phyloP scores from a whole-genome alignment of 371 early-diverging fungal species.

The Blakeslea trispora region DNA sequence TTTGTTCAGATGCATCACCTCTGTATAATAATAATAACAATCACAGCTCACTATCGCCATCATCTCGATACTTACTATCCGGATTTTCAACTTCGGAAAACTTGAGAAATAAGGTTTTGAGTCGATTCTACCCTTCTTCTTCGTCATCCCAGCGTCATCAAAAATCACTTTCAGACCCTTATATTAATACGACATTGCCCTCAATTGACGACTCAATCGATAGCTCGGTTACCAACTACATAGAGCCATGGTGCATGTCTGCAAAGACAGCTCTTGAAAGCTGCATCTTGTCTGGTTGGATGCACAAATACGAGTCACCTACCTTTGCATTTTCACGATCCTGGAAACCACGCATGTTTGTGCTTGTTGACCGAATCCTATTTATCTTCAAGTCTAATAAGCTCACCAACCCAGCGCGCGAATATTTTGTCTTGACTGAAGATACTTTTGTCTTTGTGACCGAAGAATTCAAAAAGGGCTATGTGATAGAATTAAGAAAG shows the following conservation, averaged over 20 bases:
- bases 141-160: constrained; percentile 19
- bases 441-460: constrained; percentile 50
- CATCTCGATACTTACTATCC: constrained; percentile 35
- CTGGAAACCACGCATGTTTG: constrained; percentile 43
- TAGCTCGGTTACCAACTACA: constrained; percentile 3
- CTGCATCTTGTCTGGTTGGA: constrained; percentile 32
- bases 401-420: constrained; percentile 34
- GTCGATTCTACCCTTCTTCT: constrained; percentile 29
- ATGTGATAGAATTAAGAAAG: constrained; percentile 45
- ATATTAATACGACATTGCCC: constrained; percentile 7
- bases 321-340: constrained; percentile 37
- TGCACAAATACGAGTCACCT: constrained; percentile 38
- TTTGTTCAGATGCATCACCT: not conserved
- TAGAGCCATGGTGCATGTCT: constrained; percentile 43
- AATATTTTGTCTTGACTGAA: constrained; percentile 43
- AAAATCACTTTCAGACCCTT: constrained; percentile 35
- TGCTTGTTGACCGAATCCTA: constrained; percentile 36
- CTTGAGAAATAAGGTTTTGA: constrained; percentile 38
- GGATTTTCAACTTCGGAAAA: constrained; percentile 36
- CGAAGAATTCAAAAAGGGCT: constrained; percentile 47
- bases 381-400: constrained; percentile 42
- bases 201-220: not conserved
- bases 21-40: constrained; percentile 12
- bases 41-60: constrained; percentile 26
- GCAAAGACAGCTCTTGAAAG: constrained; percentile 34